Conservation (phyloP, 331 rosid species). For the Malus hybrid region DNA sequence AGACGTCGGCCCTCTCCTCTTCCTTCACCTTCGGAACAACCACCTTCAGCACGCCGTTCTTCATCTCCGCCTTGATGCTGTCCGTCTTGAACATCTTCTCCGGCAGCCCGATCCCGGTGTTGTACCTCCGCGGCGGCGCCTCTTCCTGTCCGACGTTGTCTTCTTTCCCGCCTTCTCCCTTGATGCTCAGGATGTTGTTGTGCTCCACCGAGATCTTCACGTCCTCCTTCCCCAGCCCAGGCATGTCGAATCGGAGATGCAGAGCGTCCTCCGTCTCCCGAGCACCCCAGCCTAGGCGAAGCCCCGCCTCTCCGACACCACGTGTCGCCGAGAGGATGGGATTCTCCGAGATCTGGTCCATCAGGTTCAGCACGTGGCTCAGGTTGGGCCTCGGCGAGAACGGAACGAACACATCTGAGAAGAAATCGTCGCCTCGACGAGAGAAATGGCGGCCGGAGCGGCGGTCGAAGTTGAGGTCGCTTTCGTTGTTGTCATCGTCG, state of each 20-base stretch:
- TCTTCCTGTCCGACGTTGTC: conserved; percentile 16
- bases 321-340: conserved; percentile 38
- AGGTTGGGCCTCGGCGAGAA: conserved; percentile 2
- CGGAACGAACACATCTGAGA: conserved; percentile 53
- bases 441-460: conserved; percentile 15
- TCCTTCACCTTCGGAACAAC: no score
- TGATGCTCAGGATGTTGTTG: conserved; percentile 51
- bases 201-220: conserved; percentile 66
- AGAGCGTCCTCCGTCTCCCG: conserved; percentile 51
- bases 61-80: no score
- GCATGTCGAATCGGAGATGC: conserved; percentile 65
- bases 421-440: conserved; percentile 26
- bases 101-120: conserved; percentile 56
- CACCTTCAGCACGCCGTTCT: no score
- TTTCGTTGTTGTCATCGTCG: conserved; percentile 6
- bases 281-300: background rate
- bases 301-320: conserved; percentile 26
- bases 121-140: conserved; percentile 23
- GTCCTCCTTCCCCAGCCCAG: conserved; percentile 65
- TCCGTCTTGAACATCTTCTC: conserved; percentile 24
- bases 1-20: no score
- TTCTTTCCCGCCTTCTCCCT: conserved; percentile 60
- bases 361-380: conserved; percentile 23
- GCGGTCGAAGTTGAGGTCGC: conserved; percentile 6
- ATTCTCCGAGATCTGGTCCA: conserved; percentile 62